Conservation (phyloP, 140 eudicot genomes). For the Senecio squalidus region DNA sequence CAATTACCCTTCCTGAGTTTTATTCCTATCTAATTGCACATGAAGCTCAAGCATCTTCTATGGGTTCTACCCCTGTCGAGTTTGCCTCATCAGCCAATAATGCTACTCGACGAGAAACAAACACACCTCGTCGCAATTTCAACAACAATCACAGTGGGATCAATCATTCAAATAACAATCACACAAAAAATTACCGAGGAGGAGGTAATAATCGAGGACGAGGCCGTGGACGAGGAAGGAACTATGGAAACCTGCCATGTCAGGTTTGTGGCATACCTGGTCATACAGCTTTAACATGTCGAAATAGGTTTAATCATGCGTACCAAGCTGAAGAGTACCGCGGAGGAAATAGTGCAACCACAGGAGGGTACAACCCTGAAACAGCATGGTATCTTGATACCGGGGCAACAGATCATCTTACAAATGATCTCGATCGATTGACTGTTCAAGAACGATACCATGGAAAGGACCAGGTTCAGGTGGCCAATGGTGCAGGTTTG, state of each 20-base stretch:
- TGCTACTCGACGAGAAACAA: neutral
- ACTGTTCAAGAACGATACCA: neutral
- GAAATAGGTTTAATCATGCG: neutral
- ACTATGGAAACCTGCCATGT: neutral
- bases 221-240: neutral
- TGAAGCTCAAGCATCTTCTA: neutral
- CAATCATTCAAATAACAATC: too few relatives aligned
- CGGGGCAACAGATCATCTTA: neutral
- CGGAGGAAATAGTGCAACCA: neutral
- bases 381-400: neutral
- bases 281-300: neutral
- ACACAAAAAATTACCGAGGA: neutral
- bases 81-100: neutral
- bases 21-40: constrained; percentile 1
- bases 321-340: neutral
- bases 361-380: neutral
- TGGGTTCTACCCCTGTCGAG: neutral
- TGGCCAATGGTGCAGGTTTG: neutral
- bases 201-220: neutral
- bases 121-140: neutral
- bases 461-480: neutral
- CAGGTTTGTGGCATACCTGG: neutral
- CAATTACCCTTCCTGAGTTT: neutral
- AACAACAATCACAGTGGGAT: neutral
- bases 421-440: neutral